These are phyloP conservation scores for Penicillium bialowiezense DNA, from an alignment of 495 filamentous ascomycete species.

Conservation along the genomic window DNA sequence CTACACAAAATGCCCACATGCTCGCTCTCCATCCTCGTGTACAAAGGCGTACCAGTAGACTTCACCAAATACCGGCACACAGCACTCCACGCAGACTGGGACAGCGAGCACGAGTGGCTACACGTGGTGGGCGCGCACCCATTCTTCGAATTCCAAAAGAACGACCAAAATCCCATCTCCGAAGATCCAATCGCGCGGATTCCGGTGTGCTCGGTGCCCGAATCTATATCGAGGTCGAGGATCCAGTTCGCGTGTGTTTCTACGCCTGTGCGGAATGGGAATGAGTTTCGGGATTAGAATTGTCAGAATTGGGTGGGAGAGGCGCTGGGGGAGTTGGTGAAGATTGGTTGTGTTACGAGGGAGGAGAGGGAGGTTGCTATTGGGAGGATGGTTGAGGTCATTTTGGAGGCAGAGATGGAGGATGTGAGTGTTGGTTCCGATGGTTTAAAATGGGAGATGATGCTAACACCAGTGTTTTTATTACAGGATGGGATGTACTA, in stretches of 20 bases:
- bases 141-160: conserved; percentile 31
- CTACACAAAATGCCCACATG: too few relatives aligned
- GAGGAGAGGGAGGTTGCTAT: conserved; percentile 18
- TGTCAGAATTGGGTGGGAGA: conserved; percentile 37
- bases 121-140: conserved; percentile 28
- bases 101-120: conserved; percentile 13
- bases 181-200: conserved; percentile 55
- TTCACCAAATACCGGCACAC: conserved; percentile 33
- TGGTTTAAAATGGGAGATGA: too few relatives aligned
- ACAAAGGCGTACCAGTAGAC: conserved; percentile 29
- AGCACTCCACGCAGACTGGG: conserved; percentile 26
- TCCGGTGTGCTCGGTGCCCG: conserved; percentile 16
- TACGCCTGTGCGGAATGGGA: conserved; percentile 25
- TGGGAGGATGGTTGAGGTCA: conserved; percentile 27
- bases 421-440: conserved; percentile 2
- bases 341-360: conserved; percentile 18
- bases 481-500: too few relatives aligned
- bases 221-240: conserved; percentile 13
- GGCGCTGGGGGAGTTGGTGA: conserved; percentile 23
- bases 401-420: conserved; percentile 25
- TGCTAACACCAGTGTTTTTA: too few relatives aligned
- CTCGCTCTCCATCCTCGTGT: conserved; percentile 21
- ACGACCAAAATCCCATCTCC: conserved; percentile 35
- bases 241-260: conserved; percentile 18
- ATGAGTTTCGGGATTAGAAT: conserved; percentile 29